Evolutionary conservation across 805 yeast species (phyloP).

Genomic region (Suhomyces canberraensis): DNA sequence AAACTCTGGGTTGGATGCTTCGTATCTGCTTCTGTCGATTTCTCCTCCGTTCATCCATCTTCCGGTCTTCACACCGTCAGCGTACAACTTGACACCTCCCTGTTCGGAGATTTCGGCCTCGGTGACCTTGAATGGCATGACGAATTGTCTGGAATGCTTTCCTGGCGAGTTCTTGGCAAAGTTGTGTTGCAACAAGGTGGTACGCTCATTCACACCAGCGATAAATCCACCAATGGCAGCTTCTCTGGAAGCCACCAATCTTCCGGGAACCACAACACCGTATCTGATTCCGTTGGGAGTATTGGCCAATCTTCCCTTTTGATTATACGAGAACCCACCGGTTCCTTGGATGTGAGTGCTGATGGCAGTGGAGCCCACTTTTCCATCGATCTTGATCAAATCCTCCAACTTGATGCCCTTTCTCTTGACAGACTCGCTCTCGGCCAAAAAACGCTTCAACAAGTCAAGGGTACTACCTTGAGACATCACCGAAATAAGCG

Average conservation of each 20-base stretch:
- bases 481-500: slow-evolving; percentile 21
- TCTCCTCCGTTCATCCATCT: slow-evolving; percentile 34
- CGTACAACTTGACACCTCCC: slow-evolving; percentile 39
- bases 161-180: slow-evolving; percentile 34
- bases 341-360: slow-evolving; percentile 51
- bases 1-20: slow-evolving; percentile 32
- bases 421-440: slow-evolving; percentile 19
- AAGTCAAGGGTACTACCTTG: slow-evolving; percentile 23
- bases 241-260: slow-evolving; percentile 49
- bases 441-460: slow-evolving; percentile 31
- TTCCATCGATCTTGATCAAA: slow-evolving; percentile 18
- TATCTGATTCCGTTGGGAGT: slow-evolving; percentile 67
- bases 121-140: slow-evolving; percentile 41
- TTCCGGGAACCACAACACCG: slow-evolving; percentile 62
- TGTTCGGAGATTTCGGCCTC: slow-evolving; percentile 34
- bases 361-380: slow-evolving; percentile 7
- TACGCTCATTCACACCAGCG: slow-evolving; percentile 31
- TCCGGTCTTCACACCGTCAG: slow-evolving; percentile 41
- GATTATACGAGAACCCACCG: slow-evolving; percentile 71
- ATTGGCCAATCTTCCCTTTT: slow-evolving; percentile 64
- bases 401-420: slow-evolving; percentile 21
- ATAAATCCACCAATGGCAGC: slow-evolving; percentile 63
- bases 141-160: slow-evolving; percentile 41
- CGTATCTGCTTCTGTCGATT: slow-evolving; percentile 21
- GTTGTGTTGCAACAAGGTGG: slow-evolving; percentile 33